Conservation (phyloP, 139 green algal species). For the Closterium sp. region DNA sequence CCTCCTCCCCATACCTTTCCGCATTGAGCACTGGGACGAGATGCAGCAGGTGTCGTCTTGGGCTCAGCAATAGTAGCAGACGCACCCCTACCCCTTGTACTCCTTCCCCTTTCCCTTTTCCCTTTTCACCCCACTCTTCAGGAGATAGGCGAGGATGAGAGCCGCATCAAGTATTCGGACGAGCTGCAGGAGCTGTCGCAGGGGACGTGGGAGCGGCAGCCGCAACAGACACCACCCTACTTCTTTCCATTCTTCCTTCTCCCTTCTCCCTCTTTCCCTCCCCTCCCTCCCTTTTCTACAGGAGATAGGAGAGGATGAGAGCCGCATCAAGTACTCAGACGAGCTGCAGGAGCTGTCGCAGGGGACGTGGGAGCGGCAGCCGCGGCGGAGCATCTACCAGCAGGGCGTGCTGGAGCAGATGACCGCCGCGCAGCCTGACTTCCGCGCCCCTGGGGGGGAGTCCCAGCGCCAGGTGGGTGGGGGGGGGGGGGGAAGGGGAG, state of each 20-base stretch:
- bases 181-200: neutral
- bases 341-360: constrained; percentile 24
- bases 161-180: neutral
- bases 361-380: constrained; percentile 40
- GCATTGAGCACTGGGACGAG: too few relatives aligned
- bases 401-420: constrained; percentile 18
- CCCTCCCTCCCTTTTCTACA: too few relatives aligned
- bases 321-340: neutral
- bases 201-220: too few relatives aligned
- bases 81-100: neutral
- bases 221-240: too few relatives aligned
- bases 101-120: neutral
- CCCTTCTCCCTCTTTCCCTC: too few relatives aligned
- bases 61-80: too few relatives aligned
- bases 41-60: too few relatives aligned
- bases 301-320: neutral
- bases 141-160: neutral
- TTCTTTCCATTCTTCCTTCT: too few relatives aligned
- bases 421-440: constrained; percentile 39
- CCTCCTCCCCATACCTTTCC: too few relatives aligned
- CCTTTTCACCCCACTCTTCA: neutral
- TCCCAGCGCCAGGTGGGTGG: constrained; percentile 42
- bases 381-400: constrained; percentile 15
- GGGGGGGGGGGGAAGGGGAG: neutral
- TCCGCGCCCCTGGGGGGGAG: constrained; percentile 40